These are phyloP conservation scores for Stevia rebaudiana DNA, from an alignment of 140 eudicot species.

Conservation along the genomic window DNA sequence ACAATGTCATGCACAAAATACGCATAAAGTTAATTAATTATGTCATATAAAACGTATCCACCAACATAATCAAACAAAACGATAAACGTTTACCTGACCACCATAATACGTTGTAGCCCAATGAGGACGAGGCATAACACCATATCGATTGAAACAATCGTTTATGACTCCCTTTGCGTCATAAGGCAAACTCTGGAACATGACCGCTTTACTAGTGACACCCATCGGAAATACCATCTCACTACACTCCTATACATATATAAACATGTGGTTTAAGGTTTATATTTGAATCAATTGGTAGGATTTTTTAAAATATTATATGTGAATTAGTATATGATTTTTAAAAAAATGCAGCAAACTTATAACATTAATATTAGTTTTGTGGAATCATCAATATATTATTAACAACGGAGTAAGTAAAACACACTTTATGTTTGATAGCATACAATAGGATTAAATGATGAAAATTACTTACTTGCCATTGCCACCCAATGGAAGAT, in stretches of 20 bases:
- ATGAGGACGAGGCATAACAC: conserved; percentile 64
- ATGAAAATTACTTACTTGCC: conserved; percentile 57
- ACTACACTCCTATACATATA: conserved; percentile 45
- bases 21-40: not conserved
- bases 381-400: too few species aligned
- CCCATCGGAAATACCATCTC: conserved; percentile 72
- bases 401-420: too few species aligned
- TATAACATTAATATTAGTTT: too few species aligned
- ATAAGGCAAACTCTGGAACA: conserved; percentile 57
- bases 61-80: not conserved
- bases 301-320: too few species aligned
- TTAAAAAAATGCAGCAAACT: too few species aligned
- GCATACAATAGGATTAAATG: too few species aligned
- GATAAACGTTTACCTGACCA: conserved; percentile 45
- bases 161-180: conserved; percentile 1
- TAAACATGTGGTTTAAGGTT: not conserved
- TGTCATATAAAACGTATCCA: not conserved
- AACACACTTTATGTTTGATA: too few species aligned
- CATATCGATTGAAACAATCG: conserved; percentile 29
- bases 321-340: too few species aligned
- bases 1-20: not conserved
- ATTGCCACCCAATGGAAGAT: conserved; percentile 47
- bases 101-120: conserved; percentile 81
- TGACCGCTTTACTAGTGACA: conserved; percentile 37
- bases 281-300: too few species aligned